Conservation (phyloP, 2,329 filamentous ascomycete genomes). For the Coniochaeta pulveracea region DNA sequence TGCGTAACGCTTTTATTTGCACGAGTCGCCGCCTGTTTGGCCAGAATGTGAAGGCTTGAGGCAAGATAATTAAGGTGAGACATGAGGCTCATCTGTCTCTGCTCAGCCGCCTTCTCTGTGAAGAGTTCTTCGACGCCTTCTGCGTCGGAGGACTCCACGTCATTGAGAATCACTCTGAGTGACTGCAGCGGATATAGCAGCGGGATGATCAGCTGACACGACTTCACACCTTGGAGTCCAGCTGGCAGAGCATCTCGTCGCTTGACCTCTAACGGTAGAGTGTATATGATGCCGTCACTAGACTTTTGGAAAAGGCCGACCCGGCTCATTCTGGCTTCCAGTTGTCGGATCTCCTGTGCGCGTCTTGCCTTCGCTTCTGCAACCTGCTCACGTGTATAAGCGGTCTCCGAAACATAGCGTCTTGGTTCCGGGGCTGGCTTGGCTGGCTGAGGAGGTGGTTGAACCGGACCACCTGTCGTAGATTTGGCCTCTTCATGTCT, state of each 20-base stretch:
- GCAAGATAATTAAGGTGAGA: slow-evolving; percentile 65
- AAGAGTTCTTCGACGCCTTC: slow-evolving; percentile 57
- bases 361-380: slow-evolving; percentile 50
- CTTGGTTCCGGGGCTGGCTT: slow-evolving; percentile 6
- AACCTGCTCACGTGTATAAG: slow-evolving; percentile 48
- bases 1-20: slow-evolving; percentile 12
- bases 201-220: slow-evolving; percentile 58
- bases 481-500: slow-evolving; percentile 26
- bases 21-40: slow-evolving; percentile 32
- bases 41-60: slow-evolving; percentile 58
- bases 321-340: slow-evolving; percentile 64
- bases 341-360: slow-evolving; percentile 55
- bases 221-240: slow-evolving; percentile 48
- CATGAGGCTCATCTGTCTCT: slow-evolving; percentile 53
- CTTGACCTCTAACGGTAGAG: slow-evolving; percentile 56
- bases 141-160: slow-evolving; percentile 47
- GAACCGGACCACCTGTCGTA: slow-evolving; percentile 5
- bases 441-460: neutral
- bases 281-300: slow-evolving; percentile 58
- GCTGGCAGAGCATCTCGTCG: slow-evolving; percentile 48
- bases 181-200: slow-evolving; percentile 60
- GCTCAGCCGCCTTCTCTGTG: slow-evolving; percentile 40
- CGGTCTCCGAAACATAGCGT: slow-evolving; percentile 30
- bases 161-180: slow-evolving; percentile 54
- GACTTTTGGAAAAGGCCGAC: slow-evolving; percentile 56